These are phyloP conservation scores for Dipteronia dyeriana DNA, from an alignment of 345 rosid genomes.

Conservation along the genomic window DNA sequence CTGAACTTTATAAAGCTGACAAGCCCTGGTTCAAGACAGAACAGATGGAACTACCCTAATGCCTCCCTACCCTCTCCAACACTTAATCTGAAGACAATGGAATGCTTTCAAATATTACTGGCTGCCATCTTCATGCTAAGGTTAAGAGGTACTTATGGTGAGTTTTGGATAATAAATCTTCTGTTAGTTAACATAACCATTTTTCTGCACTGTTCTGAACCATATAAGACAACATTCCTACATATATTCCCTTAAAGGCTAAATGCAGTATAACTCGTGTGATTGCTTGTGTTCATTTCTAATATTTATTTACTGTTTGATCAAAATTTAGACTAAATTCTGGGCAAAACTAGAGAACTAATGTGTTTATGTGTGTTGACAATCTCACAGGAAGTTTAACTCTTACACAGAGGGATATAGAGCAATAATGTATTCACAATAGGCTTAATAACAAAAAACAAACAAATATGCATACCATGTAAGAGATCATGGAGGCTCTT, in stretches of 20 bases:
- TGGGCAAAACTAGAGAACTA: neutral
- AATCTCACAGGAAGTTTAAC: neutral
- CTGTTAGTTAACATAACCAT: neutral
- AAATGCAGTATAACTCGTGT: neutral
- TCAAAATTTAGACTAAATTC: neutral
- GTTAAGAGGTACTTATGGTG: neutral
- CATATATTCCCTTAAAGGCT: neutral
- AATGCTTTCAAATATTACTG: neutral
- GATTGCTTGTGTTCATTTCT: conserved; percentile 2
- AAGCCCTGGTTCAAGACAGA: neutral
- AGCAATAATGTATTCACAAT: neutral
- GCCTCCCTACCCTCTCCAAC: neutral
- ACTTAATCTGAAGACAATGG: neutral
- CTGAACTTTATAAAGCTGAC: neutral
- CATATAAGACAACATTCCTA: neutral
- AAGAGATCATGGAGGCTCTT: conserved; percentile 79
- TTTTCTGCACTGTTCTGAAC: neutral
- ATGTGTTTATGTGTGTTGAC: neutral
- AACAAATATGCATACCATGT: conserved; percentile 58
- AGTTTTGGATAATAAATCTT: neutral
- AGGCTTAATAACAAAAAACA: neutral
- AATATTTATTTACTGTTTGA: neutral
- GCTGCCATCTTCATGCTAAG: neutral
- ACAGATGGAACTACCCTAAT: neutral
- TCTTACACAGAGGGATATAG: neutral